Percentiles rank a stretch among this genome's conserved stretches.
Evolutionary conservation across 164 flowering plant species (phyloP).

Genomic region (Annona squamosa): DNA sequence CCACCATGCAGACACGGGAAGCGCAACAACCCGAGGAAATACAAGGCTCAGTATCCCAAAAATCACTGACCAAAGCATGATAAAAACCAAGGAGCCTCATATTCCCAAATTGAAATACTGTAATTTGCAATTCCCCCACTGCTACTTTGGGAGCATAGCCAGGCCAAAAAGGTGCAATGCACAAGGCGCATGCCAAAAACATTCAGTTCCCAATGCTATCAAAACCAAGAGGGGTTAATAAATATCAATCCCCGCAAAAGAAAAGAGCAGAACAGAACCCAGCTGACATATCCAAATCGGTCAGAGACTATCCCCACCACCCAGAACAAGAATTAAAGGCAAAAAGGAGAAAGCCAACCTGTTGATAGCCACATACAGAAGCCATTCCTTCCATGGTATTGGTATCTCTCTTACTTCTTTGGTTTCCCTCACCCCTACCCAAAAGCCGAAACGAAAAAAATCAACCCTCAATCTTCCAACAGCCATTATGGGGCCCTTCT

Average conservation of each 20-base stretch:
- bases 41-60: too few species aligned
- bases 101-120: too few species aligned
- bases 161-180: neutral
- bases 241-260: neutral
- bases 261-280: neutral
- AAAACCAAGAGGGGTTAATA: neutral
- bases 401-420: neutral
- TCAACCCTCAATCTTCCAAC: neutral
- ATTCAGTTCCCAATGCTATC: neutral
- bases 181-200: neutral
- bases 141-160: neutral
- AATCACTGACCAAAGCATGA: too few species aligned
- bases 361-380: conserved; percentile 9
- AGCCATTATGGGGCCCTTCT: neutral
- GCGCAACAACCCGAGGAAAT: too few species aligned
- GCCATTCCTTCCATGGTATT: conserved; percentile 8
- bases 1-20: too few species aligned
- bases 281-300: neutral
- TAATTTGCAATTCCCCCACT: too few species aligned
- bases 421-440: neutral
- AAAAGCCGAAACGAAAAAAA: neutral
- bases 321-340: neutral
- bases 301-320: neutral
- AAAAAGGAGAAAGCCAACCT: neutral
- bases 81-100: too few species aligned